Conservation (phyloP, 1,139 yeast species). For the Scheffersomyces insectosa region DNA sequence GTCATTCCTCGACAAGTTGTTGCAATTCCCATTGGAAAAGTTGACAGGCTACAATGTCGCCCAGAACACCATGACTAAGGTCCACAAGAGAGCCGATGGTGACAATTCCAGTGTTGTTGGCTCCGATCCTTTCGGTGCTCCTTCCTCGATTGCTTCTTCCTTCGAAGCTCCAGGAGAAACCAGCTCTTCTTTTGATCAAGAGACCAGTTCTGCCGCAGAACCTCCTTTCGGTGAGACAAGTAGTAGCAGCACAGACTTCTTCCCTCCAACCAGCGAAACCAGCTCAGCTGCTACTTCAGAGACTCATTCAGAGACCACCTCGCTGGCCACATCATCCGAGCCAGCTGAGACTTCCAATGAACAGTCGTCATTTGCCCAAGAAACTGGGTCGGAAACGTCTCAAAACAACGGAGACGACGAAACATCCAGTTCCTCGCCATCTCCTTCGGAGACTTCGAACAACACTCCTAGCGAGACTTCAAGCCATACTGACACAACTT, state of each 20-base stretch:
- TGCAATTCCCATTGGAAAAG: neutral
- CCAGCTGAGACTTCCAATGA: slow-evolving; percentile 5
- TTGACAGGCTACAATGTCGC: neutral
- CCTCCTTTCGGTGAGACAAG: slow-evolving; percentile 1
- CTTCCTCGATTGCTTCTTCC: neutral
- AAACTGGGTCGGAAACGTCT: slow-evolving; percentile 1
- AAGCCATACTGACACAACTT: neutral
- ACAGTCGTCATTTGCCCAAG: neutral
- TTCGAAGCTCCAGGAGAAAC: too few species aligned
- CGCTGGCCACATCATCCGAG: slow-evolving; percentile 5
- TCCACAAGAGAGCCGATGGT: slow-evolving; percentile 1
- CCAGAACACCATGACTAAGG: neutral
- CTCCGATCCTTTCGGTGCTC: neutral
- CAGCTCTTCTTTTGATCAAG: too few species aligned
- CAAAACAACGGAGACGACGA: neutral
- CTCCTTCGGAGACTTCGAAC: too few species aligned
- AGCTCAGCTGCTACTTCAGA: slow-evolving; percentile 14
- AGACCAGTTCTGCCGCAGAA: neutral
- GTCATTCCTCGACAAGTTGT: neutral
- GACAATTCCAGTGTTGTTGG: neutral
- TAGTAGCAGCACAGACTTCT: slow-evolving; percentile 8
- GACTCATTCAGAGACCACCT: neutral
- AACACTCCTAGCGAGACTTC: neutral
- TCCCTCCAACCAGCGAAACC: slow-evolving; percentile 8
- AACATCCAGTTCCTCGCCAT: too few species aligned